Conservation (phyloP, 768 basidiomycete species). For the Infundibulicybe gibba region DNA sequence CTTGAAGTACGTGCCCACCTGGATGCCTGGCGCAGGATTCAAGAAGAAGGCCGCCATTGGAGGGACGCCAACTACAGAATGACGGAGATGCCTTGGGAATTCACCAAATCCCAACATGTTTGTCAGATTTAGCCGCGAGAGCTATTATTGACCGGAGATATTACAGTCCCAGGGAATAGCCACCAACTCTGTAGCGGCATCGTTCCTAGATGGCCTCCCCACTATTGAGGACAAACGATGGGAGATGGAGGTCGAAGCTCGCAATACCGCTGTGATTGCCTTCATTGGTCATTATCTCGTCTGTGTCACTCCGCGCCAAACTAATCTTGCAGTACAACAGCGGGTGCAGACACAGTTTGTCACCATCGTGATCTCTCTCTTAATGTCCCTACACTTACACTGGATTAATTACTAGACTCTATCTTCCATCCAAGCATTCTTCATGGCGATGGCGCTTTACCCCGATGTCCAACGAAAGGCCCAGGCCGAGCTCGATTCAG, state of each 20-base stretch:
- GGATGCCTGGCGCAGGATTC: too few relatives aligned
- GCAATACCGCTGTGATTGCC: conserved; percentile 8
- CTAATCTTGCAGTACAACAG: too few relatives aligned
- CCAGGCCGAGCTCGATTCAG: too few relatives aligned
- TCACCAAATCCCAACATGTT: too few relatives aligned
- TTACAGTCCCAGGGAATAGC: not conserved
- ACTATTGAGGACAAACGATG: not conserved
- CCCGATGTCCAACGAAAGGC: too few relatives aligned
- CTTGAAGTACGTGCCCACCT: too few relatives aligned
- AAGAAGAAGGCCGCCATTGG: conserved; percentile 28
- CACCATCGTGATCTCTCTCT: too few relatives aligned
- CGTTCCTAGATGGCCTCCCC: conserved; percentile 1
- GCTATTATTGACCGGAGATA: not conserved
- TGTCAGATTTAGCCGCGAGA: not conserved
- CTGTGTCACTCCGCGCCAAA: not conserved
- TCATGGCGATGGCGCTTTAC: too few relatives aligned
- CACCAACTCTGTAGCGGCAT: not conserved
- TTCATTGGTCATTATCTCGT: conserved; percentile 6
- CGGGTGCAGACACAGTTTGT: too few relatives aligned
- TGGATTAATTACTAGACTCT: too few relatives aligned
- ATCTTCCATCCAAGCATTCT: too few relatives aligned
- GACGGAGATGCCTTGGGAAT: conserved; percentile 31
- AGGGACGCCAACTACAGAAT: conserved; percentile 25
- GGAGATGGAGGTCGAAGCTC: conserved; percentile 6
- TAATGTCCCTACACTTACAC: too few relatives aligned